Conservation (phyloP, 169 alveolate species). For the Plasmodium berghei region DNA sequence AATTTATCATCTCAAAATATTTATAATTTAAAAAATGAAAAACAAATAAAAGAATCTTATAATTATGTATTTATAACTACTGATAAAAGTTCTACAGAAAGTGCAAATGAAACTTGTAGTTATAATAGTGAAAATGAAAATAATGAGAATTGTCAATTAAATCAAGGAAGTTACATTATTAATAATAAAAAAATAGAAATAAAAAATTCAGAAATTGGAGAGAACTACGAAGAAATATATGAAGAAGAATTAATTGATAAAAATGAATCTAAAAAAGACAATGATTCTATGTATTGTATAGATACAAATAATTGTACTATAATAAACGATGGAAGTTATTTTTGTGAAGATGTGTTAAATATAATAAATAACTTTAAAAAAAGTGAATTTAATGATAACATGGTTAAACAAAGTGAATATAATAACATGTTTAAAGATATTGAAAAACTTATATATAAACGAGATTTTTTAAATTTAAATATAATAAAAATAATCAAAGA, state of each 20-base stretch:
- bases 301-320: conserved; percentile 38
- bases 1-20: neutral
- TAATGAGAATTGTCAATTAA: neutral
- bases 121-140: neutral
- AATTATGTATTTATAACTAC: neutral
- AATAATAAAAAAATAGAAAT: neutral
- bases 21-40: neutral
- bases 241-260: neutral
- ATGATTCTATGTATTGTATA: conserved; percentile 12
- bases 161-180: neutral
- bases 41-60: neutral
- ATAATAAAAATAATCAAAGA: conserved; percentile 37
- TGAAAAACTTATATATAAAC: conserved; percentile 34
- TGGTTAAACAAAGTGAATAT: conserved; percentile 6
- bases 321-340: conserved; percentile 29
- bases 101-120: neutral
- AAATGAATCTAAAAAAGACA: neutral
- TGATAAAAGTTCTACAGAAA: neutral
- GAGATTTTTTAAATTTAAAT: conserved; percentile 39
- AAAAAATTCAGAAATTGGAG: neutral
- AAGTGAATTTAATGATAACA: conserved; percentile 4
- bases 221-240: neutral
- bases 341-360: neutral
- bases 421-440: conserved; percentile 39
- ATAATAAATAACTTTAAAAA: conserved; percentile 22